A percentile compares a stretch with the other conserved stretches of the same genome.
These are phyloP conservation scores for Paramecium bursaria DNA, from an alignment of 73 alveolate species.

Conservation along the genomic window DNA sequence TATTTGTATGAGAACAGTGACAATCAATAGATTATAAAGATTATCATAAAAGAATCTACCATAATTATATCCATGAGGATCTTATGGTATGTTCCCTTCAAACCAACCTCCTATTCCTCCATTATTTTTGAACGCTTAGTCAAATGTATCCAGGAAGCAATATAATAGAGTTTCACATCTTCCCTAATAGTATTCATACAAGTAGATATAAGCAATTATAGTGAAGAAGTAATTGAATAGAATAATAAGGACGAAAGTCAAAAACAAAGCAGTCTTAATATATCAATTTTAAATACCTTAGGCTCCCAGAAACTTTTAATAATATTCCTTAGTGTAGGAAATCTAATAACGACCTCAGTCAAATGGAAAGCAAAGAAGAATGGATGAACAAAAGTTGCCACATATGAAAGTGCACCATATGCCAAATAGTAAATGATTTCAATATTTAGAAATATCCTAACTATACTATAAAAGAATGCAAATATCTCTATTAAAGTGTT, in stretches of 20 bases:
- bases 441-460: conserved; percentile 56
- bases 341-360: conserved; percentile 67
- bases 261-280: conserved; percentile 61
- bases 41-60: conserved; percentile 84
- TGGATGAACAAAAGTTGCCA: conserved; percentile 73
- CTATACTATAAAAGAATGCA: conserved; percentile 6
- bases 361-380: conserved; percentile 75
- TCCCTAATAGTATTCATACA: conserved; percentile 25
- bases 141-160: conserved; percentile 64
- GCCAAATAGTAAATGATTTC: conserved; percentile 69
- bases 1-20: conserved; percentile 85
- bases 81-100: conserved; percentile 41
- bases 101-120: conserved; percentile 97
- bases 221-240: conserved; percentile 63
- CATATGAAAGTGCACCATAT: conserved; percentile 67
- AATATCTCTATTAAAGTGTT: conserved; percentile 47
- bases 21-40: conserved; percentile 87
- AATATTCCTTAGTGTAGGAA: conserved; percentile 74
- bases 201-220: conserved; percentile 62
- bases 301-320: conserved; percentile 72
- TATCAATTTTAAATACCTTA: no score
- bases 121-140: conserved; percentile 90
- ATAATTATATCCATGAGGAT: conserved; percentile 39
- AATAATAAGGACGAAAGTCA: conserved; percentile 65
- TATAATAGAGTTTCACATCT: conserved; percentile 59